Percentiles rank a stretch among this genome's conserved stretches.
These are phyloP conservation scores for Cylindrodendrum hubeiense DNA, from an alignment of 2,329 filamentous ascomycete species.

Conservation along the genomic window DNA sequence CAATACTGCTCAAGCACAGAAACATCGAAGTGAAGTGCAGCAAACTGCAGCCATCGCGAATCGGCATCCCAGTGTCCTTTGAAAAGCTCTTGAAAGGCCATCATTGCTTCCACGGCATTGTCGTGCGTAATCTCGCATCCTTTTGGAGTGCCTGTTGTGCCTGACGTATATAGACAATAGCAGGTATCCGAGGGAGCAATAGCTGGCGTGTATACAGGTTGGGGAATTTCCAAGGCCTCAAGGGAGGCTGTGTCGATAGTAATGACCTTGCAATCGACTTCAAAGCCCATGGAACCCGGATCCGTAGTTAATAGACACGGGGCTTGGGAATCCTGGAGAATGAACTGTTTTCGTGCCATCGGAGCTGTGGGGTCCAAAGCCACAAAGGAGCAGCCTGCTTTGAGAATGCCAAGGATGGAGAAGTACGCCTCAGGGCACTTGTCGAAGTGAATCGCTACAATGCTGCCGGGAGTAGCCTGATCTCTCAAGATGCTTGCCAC, in stretches of 20 bases:
- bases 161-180: conserved; percentile 90
- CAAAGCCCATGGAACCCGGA: conserved; percentile 48
- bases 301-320: conserved; percentile 70
- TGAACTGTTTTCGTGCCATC: conserved; percentile 79
- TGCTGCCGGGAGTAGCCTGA: conserved; percentile 65
- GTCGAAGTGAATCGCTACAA: conserved; percentile 84
- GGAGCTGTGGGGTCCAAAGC: conserved; percentile 84
- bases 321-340: conserved; percentile 79
- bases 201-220: conserved; percentile 28
- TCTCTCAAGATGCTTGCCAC: conserved; percentile 74
- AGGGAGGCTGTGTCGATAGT: conserved; percentile 50
- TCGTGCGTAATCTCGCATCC: conserved; percentile 91
- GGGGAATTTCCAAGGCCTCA: conserved; percentile 4
- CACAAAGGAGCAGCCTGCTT: conserved; percentile 84
- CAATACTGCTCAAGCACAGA: conserved; percentile 95
- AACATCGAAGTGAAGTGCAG: conserved; percentile 94
- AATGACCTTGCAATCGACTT: conserved; percentile 48
- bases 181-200: conserved; percentile 69
- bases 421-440: conserved; percentile 90
- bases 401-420: conserved; percentile 83
- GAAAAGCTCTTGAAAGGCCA: conserved; percentile 87
- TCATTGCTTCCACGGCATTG: conserved; percentile 90
- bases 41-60: conserved; percentile 92
- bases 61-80: conserved; percentile 76
- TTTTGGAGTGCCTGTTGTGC: conserved; percentile 88